phyloP scores from a whole-genome alignment of 352 stramenopile species.

The Globisporangium camurandrum region DNA sequence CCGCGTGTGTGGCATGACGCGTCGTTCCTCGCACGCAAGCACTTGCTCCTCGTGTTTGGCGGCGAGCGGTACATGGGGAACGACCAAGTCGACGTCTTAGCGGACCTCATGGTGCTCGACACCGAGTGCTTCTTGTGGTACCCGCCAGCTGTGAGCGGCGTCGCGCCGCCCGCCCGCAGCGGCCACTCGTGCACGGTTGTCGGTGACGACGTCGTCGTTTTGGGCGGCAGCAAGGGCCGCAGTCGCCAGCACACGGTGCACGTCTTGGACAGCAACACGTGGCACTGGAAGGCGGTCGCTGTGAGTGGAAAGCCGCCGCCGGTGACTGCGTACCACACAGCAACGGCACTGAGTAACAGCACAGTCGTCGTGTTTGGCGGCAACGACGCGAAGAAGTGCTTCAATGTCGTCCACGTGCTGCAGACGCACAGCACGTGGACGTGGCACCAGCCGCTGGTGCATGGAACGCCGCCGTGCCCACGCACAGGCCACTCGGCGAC shows the following conservation, averaged over 20 bases:
- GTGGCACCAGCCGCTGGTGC: slow-evolving; percentile 64
- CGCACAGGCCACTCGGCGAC: slow-evolving; percentile 88
- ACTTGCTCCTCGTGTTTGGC: slow-evolving; percentile 90
- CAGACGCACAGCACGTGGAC: slow-evolving; percentile 74
- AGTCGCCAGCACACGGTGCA: slow-evolving; percentile 71
- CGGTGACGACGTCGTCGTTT: slow-evolving; percentile 72
- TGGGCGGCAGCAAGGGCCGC: slow-evolving; percentile 62
- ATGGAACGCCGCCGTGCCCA: slow-evolving; percentile 47
- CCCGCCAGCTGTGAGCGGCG: slow-evolving; percentile 76
- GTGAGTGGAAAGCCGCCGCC: slow-evolving; percentile 82
- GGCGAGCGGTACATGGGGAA: slow-evolving; percentile 71
- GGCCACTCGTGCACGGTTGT: slow-evolving; percentile 72
- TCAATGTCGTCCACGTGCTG: slow-evolving; percentile 90
- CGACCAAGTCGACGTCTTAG: slow-evolving; percentile 65
- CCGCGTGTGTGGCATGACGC: slow-evolving; percentile 87
- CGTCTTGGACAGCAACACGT: slow-evolving; percentile 73
- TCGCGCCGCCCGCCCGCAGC: slow-evolving; percentile 48
- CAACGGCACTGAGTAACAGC: slow-evolving; percentile 44
- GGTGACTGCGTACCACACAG: slow-evolving; percentile 89
- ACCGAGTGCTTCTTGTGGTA: slow-evolving; percentile 94
- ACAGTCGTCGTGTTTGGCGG: slow-evolving; percentile 91
- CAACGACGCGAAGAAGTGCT: slow-evolving; percentile 89
- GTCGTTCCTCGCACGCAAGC: slow-evolving; percentile 82
- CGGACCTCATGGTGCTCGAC: slow-evolving; percentile 89
- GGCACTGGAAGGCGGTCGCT: slow-evolving; percentile 87